Evolutionary conservation across 2,329 filamentous ascomycete species (phyloP).

Genomic region (Lachnellula willkommii): DNA sequence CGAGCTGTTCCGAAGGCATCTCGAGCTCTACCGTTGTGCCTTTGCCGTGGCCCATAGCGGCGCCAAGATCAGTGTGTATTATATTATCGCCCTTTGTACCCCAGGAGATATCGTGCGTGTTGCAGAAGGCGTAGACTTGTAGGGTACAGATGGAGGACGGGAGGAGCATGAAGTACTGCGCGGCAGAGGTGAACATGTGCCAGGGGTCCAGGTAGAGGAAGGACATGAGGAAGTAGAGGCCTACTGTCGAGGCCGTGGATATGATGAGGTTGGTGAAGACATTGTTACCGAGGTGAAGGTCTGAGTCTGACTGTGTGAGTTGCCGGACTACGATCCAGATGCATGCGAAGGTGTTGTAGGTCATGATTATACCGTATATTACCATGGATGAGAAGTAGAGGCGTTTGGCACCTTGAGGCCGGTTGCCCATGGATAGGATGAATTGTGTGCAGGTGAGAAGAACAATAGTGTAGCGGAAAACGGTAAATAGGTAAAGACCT

Average conservation of each 20-base stretch:
- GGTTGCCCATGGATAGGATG: slow-evolving; percentile 91
- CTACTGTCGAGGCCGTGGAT: slow-evolving; percentile 80
- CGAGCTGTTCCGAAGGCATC: slow-evolving; percentile 95
- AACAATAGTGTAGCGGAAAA: slow-evolving; percentile 79
- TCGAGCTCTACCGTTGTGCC: slow-evolving; percentile 82
- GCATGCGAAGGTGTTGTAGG: slow-evolving; percentile 84
- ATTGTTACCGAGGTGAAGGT: slow-evolving; percentile 68
- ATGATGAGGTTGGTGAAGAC: slow-evolving; percentile 94
- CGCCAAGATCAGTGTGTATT: slow-evolving; percentile 84
- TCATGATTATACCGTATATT: slow-evolving; percentile 90
- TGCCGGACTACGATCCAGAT: slow-evolving; percentile 87
- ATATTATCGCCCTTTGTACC: slow-evolving; percentile 98
- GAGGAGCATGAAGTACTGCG: slow-evolving; percentile 87
- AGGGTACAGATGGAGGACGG: slow-evolving; percentile 94
- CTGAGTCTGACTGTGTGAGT: slow-evolving; percentile 45
- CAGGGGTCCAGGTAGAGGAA: slow-evolving; percentile 96
- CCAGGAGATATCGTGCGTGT: slow-evolving; percentile 98
- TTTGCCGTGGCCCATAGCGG: slow-evolving; percentile 70
- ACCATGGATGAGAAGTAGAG: slow-evolving; percentile 86
- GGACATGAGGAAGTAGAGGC: slow-evolving; percentile 93
- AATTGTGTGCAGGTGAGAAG: slow-evolving; percentile 92
- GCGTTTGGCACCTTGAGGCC: slow-evolving; percentile 88
- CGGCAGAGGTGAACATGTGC: slow-evolving; percentile 94
- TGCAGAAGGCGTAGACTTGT: slow-evolving; percentile 98
- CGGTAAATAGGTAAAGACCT: slow-evolving; percentile 76